These are phyloP conservation scores for Suillus cothurnatus DNA, from an alignment of 768 basidiomycete species.

Conservation along the genomic window DNA sequence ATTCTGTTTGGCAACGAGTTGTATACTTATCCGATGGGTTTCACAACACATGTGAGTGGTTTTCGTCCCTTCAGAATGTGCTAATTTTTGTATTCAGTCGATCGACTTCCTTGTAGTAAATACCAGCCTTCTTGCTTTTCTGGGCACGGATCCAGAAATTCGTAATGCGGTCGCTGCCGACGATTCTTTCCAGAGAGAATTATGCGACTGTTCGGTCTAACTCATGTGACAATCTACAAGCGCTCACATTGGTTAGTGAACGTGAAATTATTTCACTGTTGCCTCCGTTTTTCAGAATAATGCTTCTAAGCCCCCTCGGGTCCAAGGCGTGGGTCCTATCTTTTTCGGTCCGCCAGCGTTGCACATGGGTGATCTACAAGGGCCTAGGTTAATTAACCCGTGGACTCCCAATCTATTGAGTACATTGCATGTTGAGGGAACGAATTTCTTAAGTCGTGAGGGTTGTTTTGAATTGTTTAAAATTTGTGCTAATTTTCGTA, in stretches of 20 bases:
- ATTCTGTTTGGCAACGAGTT: neutral
- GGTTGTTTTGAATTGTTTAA: neutral
- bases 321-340: neutral
- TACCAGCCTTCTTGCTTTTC: neutral
- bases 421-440: too few species aligned
- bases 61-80: neutral
- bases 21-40: neutral
- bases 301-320: neutral
- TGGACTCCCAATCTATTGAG: neutral
- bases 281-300: neutral
- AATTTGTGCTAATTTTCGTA: neutral
- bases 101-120: too few species aligned
- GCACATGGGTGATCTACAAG: neutral
- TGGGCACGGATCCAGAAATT: neutral
- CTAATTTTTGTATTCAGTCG: neutral
- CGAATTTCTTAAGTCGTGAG: neutral
- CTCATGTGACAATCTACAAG: neutral
- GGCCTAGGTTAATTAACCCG: neutral
- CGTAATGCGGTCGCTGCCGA: neutral
- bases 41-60: neutral
- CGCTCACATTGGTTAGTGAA: neutral
- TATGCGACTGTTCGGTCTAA: neutral
- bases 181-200: slow-evolving; percentile 1
- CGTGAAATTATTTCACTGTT: neutral
- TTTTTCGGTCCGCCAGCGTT: neutral